A percentile compares a stretch with the other conserved stretches of the same genome.
Conservation (phyloP, 805 yeast genomes). For the Starmerella riodocensis region DNA sequence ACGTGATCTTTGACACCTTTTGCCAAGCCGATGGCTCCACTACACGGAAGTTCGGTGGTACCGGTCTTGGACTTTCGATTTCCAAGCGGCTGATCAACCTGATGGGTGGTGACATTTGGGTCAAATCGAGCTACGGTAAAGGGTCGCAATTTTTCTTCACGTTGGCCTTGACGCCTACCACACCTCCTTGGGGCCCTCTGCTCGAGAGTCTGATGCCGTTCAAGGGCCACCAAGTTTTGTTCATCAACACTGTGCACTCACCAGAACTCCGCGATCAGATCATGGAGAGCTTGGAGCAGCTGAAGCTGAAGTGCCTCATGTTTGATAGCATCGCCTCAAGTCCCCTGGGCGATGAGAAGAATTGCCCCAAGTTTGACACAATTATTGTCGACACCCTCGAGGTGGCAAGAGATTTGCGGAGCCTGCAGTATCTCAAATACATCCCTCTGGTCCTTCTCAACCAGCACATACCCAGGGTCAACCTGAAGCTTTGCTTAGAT, state of each 20-base stretch:
- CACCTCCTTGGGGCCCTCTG: constrained; percentile 45
- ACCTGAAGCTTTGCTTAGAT: constrained; percentile 70
- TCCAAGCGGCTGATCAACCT: constrained; percentile 76
- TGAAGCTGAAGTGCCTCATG: constrained; percentile 51
- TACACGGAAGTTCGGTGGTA: constrained; percentile 84
- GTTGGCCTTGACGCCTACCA: constrained; percentile 62
- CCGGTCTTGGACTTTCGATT: constrained; percentile 78
- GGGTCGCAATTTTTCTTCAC: constrained; percentile 81
- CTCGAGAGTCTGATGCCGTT: constrained; percentile 62
- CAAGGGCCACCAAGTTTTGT: constrained; percentile 52
- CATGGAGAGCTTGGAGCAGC: constrained; percentile 36
- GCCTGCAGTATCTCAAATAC: constrained; percentile 65
- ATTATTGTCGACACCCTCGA: constrained; percentile 72
- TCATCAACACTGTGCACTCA: constrained; percentile 54
- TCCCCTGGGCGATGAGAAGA: constrained; percentile 30
- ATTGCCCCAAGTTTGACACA: constrained; percentile 49
- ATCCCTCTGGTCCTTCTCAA: constrained; percentile 71
- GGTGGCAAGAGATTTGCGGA: constrained; percentile 54
- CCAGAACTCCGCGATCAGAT: constrained; percentile 40
- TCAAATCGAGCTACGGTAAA: constrained; percentile 60
- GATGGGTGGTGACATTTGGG: constrained; percentile 94
- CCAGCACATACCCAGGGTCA: constrained; percentile 61
- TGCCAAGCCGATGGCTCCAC: constrained; percentile 93
- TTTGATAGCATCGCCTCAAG: constrained; percentile 45
- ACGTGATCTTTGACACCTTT: constrained; percentile 75